Evolutionary conservation across 208 protist species (phyloP), one percentile per base, ranked within the genome.

Genomic region (Acanthamoeba comandoni): DNA sequence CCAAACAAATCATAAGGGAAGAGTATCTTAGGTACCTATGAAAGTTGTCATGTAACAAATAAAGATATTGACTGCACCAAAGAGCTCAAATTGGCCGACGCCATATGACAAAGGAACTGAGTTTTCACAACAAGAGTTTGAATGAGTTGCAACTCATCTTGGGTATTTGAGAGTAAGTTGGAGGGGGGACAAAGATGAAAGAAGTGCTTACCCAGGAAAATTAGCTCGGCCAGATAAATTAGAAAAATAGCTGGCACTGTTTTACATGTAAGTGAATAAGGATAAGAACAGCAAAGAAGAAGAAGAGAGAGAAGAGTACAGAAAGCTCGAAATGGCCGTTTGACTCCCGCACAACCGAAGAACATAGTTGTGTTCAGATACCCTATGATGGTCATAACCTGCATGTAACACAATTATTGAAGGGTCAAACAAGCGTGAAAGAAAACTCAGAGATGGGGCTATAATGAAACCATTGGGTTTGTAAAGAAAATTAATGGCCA

Each of bases 1-100:
- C n/a, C n/a, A n/a, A 48, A 70, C 9, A 24, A 17, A 26, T 24
- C 62, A 70, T 26, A 12, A 24, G n/a, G 62, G n/a, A 70, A 24
- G 9, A 13, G n/a, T n/a, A 13, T 35, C 19, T 12, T n/a, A 26
- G 15, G 67, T 51, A 82, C 71, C 71, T 2, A 26, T 13, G 19
- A 82, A 82, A 2, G 71, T 82, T 48, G 49, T 53, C 29, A 29
- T 53, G 24, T 82, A 82, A 53, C 71, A 82, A 15, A 82, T 82
- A 29, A 82, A 82, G 71, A 82, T 82, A 29, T 82, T 82, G 71
- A 82, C 71, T 24, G 71, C 71, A 5, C 71, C 71, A 60, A 82
- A 82, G 48, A 82, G 71, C 12, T 82, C 71, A 17, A 82, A 82
- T 5, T 62, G 60, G 17, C 71, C 71, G 12, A 60, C 71, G 35